phyloP scores from a whole-genome alignment of 2,329 filamentous ascomycete genomes.

The Monilinia vaccinii-corymbosi region DNA sequence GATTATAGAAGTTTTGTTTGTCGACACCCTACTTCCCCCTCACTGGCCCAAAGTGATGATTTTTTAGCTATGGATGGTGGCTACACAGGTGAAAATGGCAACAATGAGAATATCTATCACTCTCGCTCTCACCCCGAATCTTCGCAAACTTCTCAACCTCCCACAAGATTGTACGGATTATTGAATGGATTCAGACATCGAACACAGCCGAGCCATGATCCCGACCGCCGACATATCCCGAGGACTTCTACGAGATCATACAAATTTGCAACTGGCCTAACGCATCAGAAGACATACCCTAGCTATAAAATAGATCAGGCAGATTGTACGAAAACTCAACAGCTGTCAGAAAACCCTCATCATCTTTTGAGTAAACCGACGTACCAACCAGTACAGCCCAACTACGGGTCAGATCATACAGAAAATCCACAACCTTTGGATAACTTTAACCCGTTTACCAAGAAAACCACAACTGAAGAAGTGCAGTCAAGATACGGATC shows the following conservation, averaged over 20 bases:
- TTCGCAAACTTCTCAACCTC: not conserved
- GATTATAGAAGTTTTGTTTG: slow-evolving; percentile 16
- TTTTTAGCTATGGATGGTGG: slow-evolving; percentile 18
- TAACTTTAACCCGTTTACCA: not conserved
- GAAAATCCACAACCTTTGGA: not conserved
- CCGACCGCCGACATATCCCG: not conserved
- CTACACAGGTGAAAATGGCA: slow-evolving; percentile 18
- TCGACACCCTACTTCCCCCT: slow-evolving; percentile 20
- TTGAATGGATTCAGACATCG: not conserved
- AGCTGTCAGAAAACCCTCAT: not conserved
- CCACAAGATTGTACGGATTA: not conserved
- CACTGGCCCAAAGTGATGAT: slow-evolving; percentile 10
- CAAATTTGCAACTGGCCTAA: too few species aligned
- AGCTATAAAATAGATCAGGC: not conserved
- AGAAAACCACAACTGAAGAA: not conserved
- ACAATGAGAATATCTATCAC: not conserved
- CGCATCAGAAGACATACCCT: not conserved
- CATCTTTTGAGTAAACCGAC: not conserved
- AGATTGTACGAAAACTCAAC: too few species aligned
- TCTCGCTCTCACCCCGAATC: not conserved
- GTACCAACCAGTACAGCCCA: not conserved
- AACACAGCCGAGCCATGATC: not conserved
- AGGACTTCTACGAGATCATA: not conserved
- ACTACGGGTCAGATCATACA: not conserved
- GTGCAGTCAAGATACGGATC: not conserved